Evolutionary conservation across 1,284 basidiomycete genomes (phyloP), one percentile per base, ranked within the genome.

Genomic region (Apiotrichum laibachii): DNA sequence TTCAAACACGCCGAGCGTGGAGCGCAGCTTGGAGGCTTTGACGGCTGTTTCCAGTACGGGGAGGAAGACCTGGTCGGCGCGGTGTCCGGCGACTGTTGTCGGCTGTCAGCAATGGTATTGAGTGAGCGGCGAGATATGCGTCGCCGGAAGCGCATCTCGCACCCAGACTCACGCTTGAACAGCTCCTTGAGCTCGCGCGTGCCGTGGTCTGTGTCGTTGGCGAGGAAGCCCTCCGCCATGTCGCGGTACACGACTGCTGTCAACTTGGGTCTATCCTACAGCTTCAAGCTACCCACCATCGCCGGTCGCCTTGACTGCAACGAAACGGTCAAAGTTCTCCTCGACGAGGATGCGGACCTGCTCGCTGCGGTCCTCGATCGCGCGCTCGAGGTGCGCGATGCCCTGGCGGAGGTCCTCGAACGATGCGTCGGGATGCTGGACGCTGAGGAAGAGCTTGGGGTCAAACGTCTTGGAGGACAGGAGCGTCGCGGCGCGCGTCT

Each of bases 301-400:
- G 12, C 90, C 95, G 13, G 90, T 91, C 16, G 92, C 91, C 72
- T 99, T 99, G 62, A 99, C 95, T 5, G 92, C 90, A 13, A 99
- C 95, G 72, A 99, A 99, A 26, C 92, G 84, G 79, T 99, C 94
- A 80, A 99, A 98, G 78, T 98, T 97, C 70, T 97, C 92, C 77
- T 98, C 92, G 22, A 99, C 96, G 45, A 99, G 83, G 26, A 96
- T 86, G 53, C 93, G 85, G 61, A 99, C 88, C 26, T 94, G 95
- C 69, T 95, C 92, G 2, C 91, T 93, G 37, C 94, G 85, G 5
- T 87, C 84, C 70, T 96, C 93, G 62, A 96, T 86, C 18, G 89
- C 88, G 21, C 84, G 79, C 60, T 86, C 85, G 8, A 94, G 82
- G 61, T 86, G 84, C 0, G 82, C 73, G 39, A 92, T 88, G 1